A percentile compares a stretch with the other conserved stretches of the same genome.
These are phyloP conservation scores for Ailanthus altissimus DNA, from an alignment of 345 rosid genomes.

Conservation along the genomic window DNA sequence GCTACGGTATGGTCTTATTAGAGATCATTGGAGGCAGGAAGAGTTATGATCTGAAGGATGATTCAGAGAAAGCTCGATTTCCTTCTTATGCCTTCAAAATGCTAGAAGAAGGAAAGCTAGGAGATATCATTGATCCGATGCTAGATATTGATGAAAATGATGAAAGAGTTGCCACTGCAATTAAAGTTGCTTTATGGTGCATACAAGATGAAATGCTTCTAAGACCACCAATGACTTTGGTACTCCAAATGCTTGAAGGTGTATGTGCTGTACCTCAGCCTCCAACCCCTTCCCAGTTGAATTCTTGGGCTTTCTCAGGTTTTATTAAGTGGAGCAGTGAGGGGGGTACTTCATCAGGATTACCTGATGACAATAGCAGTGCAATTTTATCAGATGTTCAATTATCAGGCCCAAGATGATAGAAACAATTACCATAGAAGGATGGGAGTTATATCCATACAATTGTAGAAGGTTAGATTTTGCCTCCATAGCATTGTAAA, in stretches of 20 bases:
- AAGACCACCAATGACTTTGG: constrained; percentile 59
- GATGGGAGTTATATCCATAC: neutral
- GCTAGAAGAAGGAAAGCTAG: constrained; percentile 42
- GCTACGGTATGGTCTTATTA: constrained; percentile 54
- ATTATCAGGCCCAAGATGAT: constrained; percentile 55
- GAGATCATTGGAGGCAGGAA: constrained; percentile 64
- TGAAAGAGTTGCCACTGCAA: constrained; percentile 29
- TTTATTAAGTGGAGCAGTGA: constrained; percentile 41
- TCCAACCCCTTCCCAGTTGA: constrained; percentile 30
- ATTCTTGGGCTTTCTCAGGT: constrained; percentile 25
- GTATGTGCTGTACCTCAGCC: constrained; percentile 40
- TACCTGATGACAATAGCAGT: constrained; percentile 28
- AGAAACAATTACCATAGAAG: neutral
- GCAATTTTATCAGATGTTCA: constrained; percentile 35
- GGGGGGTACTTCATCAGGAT: constrained; percentile 30
- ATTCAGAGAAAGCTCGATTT: constrained; percentile 40
- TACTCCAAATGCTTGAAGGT: constrained; percentile 65
- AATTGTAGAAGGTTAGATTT: neutral
- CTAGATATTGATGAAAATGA: constrained; percentile 31
- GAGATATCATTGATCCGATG: constrained; percentile 44
- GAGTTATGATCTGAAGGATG: constrained; percentile 33
- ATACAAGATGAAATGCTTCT: constrained; percentile 51
- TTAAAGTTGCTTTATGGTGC: constrained; percentile 63
- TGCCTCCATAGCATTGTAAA: neutral
- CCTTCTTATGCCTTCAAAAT: constrained; percentile 54